These are phyloP conservation scores for Crithidia bombi DNA, from an alignment of 208 protist species.

Conservation along the genomic window DNA sequence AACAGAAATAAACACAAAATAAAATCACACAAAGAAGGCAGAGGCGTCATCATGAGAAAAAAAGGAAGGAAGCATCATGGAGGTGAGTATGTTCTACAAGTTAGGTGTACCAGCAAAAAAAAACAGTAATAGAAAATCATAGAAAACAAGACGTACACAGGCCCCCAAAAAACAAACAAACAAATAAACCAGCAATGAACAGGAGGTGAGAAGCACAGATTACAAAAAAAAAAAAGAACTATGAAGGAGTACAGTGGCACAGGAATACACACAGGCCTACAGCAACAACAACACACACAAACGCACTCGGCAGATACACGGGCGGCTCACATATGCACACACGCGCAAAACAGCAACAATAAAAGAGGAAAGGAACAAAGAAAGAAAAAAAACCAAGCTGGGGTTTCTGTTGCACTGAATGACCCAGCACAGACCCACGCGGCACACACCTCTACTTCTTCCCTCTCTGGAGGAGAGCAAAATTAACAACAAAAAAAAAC, in stretches of 20 bases:
- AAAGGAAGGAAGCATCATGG: too few species aligned
- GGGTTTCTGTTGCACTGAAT: too few species aligned
- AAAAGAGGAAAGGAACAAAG: background rate
- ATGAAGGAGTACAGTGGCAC: background rate
- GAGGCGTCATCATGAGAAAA: too few species aligned
- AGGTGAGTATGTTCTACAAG: too few species aligned
- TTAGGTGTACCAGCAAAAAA: too few species aligned
- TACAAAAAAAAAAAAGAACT: background rate
- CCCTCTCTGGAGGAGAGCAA: background rate
- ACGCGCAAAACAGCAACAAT: background rate
- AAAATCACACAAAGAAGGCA: too few species aligned
- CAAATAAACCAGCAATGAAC: background rate
- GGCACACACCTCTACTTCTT: background rate
- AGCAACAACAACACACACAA: background rate
- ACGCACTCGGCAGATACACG: background rate
- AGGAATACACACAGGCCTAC: background rate
- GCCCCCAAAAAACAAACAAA: background rate
- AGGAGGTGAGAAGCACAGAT: background rate
- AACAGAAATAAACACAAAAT: too few species aligned
- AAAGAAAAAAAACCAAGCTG: background rate
- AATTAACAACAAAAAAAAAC: conserved; percentile 14
- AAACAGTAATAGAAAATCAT: too few species aligned
- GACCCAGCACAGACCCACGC: too few species aligned
- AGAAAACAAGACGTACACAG: background rate
- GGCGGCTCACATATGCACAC: background rate